Conservation (phyloP, 192 early-diverging fungal species). For the Dissophora globulifera region DNA sequence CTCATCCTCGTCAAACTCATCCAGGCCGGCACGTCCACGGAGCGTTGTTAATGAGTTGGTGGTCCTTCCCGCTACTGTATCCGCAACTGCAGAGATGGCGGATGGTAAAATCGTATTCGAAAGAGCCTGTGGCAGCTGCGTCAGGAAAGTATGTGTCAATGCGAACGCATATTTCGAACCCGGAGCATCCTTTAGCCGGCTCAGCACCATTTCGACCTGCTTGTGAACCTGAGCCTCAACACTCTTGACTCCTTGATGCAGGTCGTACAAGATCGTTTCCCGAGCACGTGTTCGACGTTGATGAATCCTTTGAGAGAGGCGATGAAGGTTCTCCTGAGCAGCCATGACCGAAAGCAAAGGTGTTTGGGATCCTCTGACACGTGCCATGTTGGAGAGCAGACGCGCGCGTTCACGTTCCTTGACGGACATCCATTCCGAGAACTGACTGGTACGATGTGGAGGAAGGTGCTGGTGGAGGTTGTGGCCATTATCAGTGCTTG, state of each 20-base stretch:
- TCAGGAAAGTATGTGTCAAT: conserved; percentile 41
- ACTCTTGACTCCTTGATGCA: conserved; percentile 44
- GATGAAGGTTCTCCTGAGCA: conserved; percentile 34
- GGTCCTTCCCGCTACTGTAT: conserved; percentile 36
- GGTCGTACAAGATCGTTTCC: conserved; percentile 39
- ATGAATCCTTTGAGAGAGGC: conserved; percentile 36
- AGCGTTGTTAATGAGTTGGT: conserved; percentile 39
- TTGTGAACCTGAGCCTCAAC: conserved; percentile 51
- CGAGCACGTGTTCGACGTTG: conserved; percentile 38
- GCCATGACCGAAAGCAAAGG: conserved; percentile 12
- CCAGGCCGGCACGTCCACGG: conserved; percentile 27
- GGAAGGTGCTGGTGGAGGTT: conserved; percentile 28
- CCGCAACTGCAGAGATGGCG: conserved; percentile 48
- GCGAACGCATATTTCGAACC: conserved; percentile 48
- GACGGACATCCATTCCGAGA: conserved; percentile 42
- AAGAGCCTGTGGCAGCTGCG: conserved; percentile 36
- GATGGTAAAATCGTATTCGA: conserved; percentile 48
- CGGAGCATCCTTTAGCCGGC: conserved; percentile 29
- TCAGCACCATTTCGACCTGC: conserved; percentile 50
- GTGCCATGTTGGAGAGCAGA: conserved; percentile 34
- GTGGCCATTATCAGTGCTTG: too few species aligned
- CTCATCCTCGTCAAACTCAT: conserved; percentile 46
- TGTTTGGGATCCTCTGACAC: conserved; percentile 6
- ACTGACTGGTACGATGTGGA: conserved; percentile 17
- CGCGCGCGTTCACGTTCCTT: conserved; percentile 40